Evolutionary conservation across 768 basidiomycete species (phyloP).

Genomic region (Chlorophyllum brunneum): DNA sequence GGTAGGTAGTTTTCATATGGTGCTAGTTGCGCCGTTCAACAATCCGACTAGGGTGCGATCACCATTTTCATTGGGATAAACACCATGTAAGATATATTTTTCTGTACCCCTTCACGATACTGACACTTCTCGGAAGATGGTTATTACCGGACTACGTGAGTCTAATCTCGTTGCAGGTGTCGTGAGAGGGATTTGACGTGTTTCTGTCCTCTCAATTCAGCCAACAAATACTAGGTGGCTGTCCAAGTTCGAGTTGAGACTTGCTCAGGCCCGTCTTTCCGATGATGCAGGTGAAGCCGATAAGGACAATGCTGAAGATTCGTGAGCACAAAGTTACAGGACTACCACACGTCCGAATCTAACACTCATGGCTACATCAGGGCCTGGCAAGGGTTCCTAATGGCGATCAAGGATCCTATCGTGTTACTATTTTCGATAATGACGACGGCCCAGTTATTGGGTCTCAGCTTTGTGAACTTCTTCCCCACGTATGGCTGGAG

Average conservation of each 20-base stretch:
- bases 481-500: slow-evolving; percentile 37
- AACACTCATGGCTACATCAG: slow-evolving; percentile 22
- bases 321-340: too few species aligned
- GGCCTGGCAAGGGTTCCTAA: slow-evolving; percentile 40
- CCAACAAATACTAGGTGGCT: slow-evolving; percentile 60
- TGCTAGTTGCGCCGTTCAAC: too few species aligned
- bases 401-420: slow-evolving; percentile 51
- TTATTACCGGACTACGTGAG: slow-evolving; percentile 55
- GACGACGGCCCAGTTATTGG: slow-evolving; percentile 41
- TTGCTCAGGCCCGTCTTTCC: slow-evolving; percentile 62
- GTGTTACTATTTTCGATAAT: slow-evolving; percentile 48
- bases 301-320: slow-evolving; percentile 47
- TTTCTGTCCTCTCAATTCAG: slow-evolving; percentile 26
- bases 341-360: too few species aligned
- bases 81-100: slow-evolving; percentile 36
- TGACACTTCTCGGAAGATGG: slow-evolving; percentile 32
- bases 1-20: slow-evolving; percentile 24
- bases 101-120: background rate
- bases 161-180: too few species aligned
- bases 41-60: slow-evolving; percentile 56
- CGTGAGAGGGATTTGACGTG: too few species aligned
- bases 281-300: slow-evolving; percentile 66
- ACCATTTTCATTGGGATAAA: slow-evolving; percentile 55
- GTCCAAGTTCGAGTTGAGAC: slow-evolving; percentile 38
- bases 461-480: slow-evolving; percentile 55